Base-by-base conservation (phyloP, 1,284 basidiomycete genomes). In the Ceratobasidium sp. region DNA sequence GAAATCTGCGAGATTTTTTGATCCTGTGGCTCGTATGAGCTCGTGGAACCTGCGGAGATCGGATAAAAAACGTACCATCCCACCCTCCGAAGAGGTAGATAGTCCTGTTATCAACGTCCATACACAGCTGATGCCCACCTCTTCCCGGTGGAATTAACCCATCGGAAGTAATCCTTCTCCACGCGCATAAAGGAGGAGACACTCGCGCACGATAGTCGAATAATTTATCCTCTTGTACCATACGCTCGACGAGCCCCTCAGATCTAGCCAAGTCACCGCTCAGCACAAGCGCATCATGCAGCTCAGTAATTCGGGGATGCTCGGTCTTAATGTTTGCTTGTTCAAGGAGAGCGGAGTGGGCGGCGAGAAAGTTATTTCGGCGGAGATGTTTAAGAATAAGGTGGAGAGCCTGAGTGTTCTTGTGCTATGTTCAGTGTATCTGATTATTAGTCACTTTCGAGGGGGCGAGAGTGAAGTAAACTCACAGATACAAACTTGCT, bases 71-170 rank as follows among this genome's bases (percentile, higher is more conserved):
- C 77, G 88, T 84, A 2, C 94, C 94, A 80, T 94, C 90, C 90
- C 91, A 96, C 0, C 94, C 94, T 0, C 94, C 94, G 78, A 94
- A 91, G 20, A 96, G 86, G 82, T 95, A 95, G 15, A 95, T 90
- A 61, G 89, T 84, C 5, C 90, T 89, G 52, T 88, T 88, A 13
- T 87, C 86, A 42, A 88, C 85, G 82, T 96, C 94, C 80, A 95
- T 89, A 81, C 92, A 94, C 92, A 95, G 94, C 33, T 93, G 91
- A 80, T 95, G 93, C 0, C 94, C 94, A 23, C 94, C 93, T 1
- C 94, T 89, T 67, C 89, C 86, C 42, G 87, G 85, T 3, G 82
- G 93, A 0, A 88, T 83, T 80, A 92, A 91, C 0, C 91, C 91
- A 80, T 92, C 90, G 0, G 89, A 86, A 78, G 44, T 50, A 33